Percentiles rank a stretch among this genome's conserved stretches.
Evolutionary conservation across 2,329 filamentous ascomycete genomes (phyloP).

Genomic region (Albifimbria verrucaria): DNA sequence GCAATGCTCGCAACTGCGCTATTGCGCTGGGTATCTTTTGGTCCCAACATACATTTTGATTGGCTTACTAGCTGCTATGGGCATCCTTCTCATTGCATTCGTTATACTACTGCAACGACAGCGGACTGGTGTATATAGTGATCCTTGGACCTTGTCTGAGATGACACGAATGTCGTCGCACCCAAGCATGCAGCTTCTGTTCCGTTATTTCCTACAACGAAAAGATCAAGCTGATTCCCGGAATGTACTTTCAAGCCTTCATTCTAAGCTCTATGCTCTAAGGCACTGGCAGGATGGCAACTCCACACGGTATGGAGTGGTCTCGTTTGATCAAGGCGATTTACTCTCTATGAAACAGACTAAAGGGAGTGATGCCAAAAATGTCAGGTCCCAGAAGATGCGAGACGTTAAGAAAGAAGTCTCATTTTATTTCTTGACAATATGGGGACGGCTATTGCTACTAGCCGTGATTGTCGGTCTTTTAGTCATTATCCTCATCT

Average conservation of each 20-base stretch:
- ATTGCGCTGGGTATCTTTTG: neutral
- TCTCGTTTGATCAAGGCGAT: neutral
- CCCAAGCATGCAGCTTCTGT: neutral
- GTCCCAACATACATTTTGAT: neutral
- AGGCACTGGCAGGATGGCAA: neutral
- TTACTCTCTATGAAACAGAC: neutral
- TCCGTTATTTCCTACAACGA: neutral
- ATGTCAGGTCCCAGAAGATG: neutral
- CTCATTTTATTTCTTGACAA: neutral
- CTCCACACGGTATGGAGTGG: neutral
- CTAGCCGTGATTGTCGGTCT: neutral
- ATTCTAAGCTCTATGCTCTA: neutral
- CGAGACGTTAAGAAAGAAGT: neutral
- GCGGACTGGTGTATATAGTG: neutral
- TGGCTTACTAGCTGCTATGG: neutral
- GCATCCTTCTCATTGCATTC: neutral
- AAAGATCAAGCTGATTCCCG: neutral
- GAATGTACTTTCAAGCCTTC: neutral
- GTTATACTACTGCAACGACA: neutral
- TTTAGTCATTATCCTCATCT: neutral
- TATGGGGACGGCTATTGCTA: neutral
- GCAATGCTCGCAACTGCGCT: neutral
- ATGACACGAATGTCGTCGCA: neutral
- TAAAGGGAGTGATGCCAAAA: neutral
- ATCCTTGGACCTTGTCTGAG: neutral